A percentile compares a stretch with the other conserved stretches of the same genome.
phyloP scores from a whole-genome alignment of 1,284 basidiomycete species.

The Naganishia albida region DNA sequence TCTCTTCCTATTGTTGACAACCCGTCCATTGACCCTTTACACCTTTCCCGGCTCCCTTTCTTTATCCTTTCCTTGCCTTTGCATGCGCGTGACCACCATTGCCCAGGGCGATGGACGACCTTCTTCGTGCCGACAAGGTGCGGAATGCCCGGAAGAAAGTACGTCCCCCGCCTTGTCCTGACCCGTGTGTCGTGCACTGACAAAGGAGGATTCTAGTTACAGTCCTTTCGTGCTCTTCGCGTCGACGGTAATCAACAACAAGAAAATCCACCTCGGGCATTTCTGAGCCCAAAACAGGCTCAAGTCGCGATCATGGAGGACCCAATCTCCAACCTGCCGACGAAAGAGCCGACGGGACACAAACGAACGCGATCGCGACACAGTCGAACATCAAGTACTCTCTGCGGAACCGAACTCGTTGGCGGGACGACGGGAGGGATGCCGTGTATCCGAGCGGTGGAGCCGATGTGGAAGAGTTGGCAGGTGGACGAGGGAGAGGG shows the following conservation, averaged over 20 bases:
- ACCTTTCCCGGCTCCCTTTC: too few species aligned
- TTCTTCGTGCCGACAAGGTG: conserved; percentile 17
- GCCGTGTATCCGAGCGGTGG: conserved; percentile 10
- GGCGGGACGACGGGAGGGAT: background rate
- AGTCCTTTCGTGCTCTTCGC: conserved; percentile 4
- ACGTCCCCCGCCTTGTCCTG: background rate
- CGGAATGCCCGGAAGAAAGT: conserved; percentile 25
- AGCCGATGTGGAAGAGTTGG: background rate
- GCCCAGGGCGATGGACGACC: conserved; percentile 7
- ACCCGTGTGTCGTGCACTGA: background rate
- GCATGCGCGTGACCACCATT: background rate
- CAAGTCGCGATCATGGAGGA: background rate
- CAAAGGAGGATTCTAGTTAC: background rate
- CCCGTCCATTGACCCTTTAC: too few species aligned
- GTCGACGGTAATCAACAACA: background rate
- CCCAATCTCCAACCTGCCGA: background rate
- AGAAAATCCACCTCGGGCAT: background rate
- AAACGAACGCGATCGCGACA: conserved; percentile 9
- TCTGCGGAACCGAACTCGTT: background rate
- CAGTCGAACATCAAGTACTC: background rate
- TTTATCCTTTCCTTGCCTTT: too few species aligned
- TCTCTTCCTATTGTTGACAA: too few species aligned
- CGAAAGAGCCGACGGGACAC: background rate
- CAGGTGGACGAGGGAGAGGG: background rate
- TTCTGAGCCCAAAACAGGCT: background rate